Base-by-base conservation (phyloP, 345 rosid species). In the Eucalyptus urophylla region DNA sequence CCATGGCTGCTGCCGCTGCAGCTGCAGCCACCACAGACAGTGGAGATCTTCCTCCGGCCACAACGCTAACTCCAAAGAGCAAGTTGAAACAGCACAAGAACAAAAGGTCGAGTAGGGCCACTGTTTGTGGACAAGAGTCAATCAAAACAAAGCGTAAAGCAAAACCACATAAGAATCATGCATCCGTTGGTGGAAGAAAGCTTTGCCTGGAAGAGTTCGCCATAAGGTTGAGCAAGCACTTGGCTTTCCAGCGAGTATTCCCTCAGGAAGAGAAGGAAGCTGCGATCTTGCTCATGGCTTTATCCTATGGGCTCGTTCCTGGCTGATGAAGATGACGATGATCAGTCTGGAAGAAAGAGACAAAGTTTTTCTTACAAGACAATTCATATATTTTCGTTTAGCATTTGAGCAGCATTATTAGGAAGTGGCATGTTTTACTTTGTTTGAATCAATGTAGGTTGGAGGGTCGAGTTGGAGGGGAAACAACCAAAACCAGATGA, bases 231-330 rank as follows among this genome's bases (percentile, higher is more conserved):
- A 95, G 95, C 90, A 95, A 96, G 89, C 94, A 93, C 17, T 86
- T 44, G 16, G 93, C 96, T 86, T 96, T 92, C 89, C 97, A 95
- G 86, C 92, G 91, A 91, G 95, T 96, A 91, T 97, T 96, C 90
- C 99, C 99, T 87, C 99, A 96, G 90, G 99, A 96, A 58, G 99
- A 97, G 93, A 96, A 97, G 92, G 99, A 97, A 93, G 99, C 97
- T 29, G 99, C 99, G 22, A 93, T 97, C 91, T 94, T 97, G 83
- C 96, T 97, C 53, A 97, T 97, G 99, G 99, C 99, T 90, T 89
- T 97, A 72, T 97, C 99, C 19, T 94, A 95, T 87, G 99, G 99
- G 45, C 92, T 97, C 69, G 98, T 96, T 87, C 96, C 91, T 43
- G 94, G 96, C 65, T 94, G 92, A 94, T 44, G 87, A 50, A 19